Conservation (phyloP, 2,329 filamentous ascomycete genomes). For the Monosporascus sp. region DNA sequence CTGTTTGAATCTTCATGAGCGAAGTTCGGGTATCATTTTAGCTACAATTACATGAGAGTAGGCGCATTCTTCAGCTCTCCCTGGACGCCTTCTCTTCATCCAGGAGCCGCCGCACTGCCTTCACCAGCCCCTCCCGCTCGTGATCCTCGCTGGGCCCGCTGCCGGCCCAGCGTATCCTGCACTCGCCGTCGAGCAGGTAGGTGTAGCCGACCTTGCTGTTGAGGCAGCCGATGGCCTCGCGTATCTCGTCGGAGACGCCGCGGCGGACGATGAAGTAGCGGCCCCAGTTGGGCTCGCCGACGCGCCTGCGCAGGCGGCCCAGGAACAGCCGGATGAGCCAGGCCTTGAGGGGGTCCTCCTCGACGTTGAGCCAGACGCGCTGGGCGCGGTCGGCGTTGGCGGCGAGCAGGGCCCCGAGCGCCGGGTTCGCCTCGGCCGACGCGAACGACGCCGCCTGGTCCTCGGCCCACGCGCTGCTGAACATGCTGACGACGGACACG, state of each 20-base stretch:
- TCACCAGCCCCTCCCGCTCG: conserved; percentile 64
- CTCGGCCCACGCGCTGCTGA: conserved; percentile 81
- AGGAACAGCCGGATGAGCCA: conserved; percentile 54
- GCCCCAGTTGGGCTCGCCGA: conserved; percentile 49
- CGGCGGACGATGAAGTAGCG: conserved; percentile 57
- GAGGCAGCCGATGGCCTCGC: conserved; percentile 62
- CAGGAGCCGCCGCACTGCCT: conserved; percentile 57
- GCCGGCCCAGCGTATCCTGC: conserved; percentile 90
- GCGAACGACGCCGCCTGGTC: conserved; percentile 71
- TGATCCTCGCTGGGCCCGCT: conserved; percentile 63
- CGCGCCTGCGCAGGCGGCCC: conserved; percentile 43
- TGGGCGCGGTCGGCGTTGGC: conserved; percentile 56
- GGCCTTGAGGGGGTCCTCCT: conserved; percentile 69
- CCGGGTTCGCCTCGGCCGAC: conserved; percentile 60
- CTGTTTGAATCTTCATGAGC: not conserved
- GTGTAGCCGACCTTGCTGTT: conserved; percentile 93
- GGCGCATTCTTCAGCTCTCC: conserved; percentile 5
- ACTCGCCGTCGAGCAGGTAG: conserved; percentile 82
- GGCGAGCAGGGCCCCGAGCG: conserved; percentile 58
- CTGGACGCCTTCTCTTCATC: conserved; percentile 45
- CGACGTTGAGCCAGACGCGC: conserved; percentile 80
- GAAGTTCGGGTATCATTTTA: conserved; percentile 15
- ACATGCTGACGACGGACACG: conserved; percentile 74
- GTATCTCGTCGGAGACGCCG: conserved; percentile 55
- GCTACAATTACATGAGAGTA: conserved; percentile 5